Evolutionary conservation across 257 asterid genomes (phyloP).

Genomic region (Solanum sparsipilum): DNA sequence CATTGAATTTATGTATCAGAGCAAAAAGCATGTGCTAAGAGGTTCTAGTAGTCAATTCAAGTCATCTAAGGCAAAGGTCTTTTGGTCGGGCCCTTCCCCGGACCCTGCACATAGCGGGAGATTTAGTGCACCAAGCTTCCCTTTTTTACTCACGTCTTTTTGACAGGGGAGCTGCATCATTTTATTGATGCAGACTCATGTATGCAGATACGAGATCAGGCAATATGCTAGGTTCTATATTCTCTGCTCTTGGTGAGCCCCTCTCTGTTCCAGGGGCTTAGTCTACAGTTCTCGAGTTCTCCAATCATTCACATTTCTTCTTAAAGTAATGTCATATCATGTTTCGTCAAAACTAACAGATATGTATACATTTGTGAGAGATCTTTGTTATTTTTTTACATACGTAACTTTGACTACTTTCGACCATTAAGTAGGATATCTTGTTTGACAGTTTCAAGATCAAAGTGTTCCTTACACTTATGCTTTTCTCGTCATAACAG

Average conservation of each 20-base stretch:
- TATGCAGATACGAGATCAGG: background rate
- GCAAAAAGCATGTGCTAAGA: background rate
- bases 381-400: too few species aligned
- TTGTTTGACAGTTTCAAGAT: too few species aligned
- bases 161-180: background rate
- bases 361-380: too few species aligned
- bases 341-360: background rate
- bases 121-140: background rate
- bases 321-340: background rate
- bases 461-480: too few species aligned
- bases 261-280: background rate
- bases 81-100: background rate
- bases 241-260: background rate
- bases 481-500: too few species aligned
- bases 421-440: too few species aligned
- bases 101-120: too few species aligned
- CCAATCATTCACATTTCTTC: background rate
- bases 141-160: background rate
- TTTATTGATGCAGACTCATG: background rate
- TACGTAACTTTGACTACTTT: too few species aligned
- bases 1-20: background rate
- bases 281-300: background rate
- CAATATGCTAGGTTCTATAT: background rate
- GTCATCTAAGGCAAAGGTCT: background rate
- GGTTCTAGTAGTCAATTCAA: background rate